phyloP scores from a whole-genome alignment of 2,329 filamentous ascomycete genomes.

The Sclerotinia minor region DNA sequence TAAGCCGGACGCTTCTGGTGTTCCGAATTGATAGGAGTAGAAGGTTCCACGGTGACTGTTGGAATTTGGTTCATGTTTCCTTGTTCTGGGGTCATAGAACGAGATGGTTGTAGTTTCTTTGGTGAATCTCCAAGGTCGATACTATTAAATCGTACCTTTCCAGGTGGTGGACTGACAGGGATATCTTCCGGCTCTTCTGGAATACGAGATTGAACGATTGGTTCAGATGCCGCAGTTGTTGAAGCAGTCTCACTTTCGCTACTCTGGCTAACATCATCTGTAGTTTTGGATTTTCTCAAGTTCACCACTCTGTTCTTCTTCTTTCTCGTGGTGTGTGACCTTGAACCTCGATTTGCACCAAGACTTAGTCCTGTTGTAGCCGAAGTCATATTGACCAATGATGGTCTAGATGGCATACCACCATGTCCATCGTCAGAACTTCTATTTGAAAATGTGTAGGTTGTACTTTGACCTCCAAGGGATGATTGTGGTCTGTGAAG shows the following conservation, averaged over 20 bases:
- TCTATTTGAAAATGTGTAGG: constrained; percentile 71
- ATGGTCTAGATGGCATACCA: constrained; percentile 63
- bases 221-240: constrained; percentile 61
- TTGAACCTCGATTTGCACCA: constrained; percentile 53
- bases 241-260: constrained; percentile 51
- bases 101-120: constrained; percentile 29
- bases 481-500: constrained; percentile 66
- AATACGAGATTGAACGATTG: constrained; percentile 56
- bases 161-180: constrained; percentile 51
- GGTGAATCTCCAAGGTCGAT: constrained; percentile 45
- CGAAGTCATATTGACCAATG: constrained; percentile 62
- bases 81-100: constrained; percentile 29
- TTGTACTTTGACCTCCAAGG: constrained; percentile 55
- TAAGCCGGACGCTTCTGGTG: constrained; percentile 28
- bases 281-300: constrained; percentile 60
- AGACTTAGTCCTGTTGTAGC: constrained; percentile 63
- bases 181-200: constrained; percentile 62
- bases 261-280: constrained; percentile 44
- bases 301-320: constrained; percentile 85
- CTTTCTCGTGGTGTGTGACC: constrained; percentile 66
- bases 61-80: constrained; percentile 17
- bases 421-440: constrained; percentile 61
- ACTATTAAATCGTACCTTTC: constrained; percentile 42
- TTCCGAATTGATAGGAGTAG: constrained; percentile 29
- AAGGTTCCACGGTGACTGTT: constrained; percentile 23